Percentiles rank a stretch among this genome's conserved stretches.
Conservation (phyloP, 495 filamentous ascomycete genomes). For the Aspergillus homomorphus region DNA sequence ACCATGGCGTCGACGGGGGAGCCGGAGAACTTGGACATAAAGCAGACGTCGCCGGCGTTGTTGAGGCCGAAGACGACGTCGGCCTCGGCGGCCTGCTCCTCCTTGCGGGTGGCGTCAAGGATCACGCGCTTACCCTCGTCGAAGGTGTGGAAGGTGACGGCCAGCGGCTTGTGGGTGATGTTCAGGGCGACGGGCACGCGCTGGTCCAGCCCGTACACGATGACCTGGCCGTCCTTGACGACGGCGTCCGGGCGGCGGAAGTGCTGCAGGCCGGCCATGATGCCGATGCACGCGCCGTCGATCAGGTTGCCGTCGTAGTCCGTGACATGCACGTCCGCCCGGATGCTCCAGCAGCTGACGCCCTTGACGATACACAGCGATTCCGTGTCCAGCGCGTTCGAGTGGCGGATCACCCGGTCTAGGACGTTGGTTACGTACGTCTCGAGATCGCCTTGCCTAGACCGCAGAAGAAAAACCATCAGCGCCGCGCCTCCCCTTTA, state of each 20-base stretch:
- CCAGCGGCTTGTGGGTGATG: slow-evolving; percentile 85
- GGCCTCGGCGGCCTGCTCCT: slow-evolving; percentile 83
- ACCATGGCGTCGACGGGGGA: slow-evolving; percentile 71
- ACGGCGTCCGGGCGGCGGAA: slow-evolving; percentile 85
- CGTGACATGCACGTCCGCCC: slow-evolving; percentile 85
- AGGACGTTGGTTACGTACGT: slow-evolving; percentile 79
- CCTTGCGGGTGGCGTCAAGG: slow-evolving; percentile 73
- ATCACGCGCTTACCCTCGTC: slow-evolving; percentile 65
- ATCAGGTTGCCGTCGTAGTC: slow-evolving; percentile 86
- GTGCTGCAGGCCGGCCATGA: slow-evolving; percentile 83
- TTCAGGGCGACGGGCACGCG: slow-evolving; percentile 84
- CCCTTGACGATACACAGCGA: slow-evolving; percentile 91
- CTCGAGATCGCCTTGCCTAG: slow-evolving; percentile 71
- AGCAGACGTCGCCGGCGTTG: slow-evolving; percentile 84
- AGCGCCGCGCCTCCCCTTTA: background rate
- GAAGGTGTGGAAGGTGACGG: slow-evolving; percentile 79
- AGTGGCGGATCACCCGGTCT: slow-evolving; percentile 90
- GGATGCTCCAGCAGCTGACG: slow-evolving; percentile 82
- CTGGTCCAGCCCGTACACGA: slow-evolving; percentile 77
- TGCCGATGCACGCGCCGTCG: slow-evolving; percentile 78
- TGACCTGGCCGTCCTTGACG: slow-evolving; percentile 76
- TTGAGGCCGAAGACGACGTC: slow-evolving; percentile 85
- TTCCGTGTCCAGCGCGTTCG: slow-evolving; percentile 87
- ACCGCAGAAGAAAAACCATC: slow-evolving; percentile 3
- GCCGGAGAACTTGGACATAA: slow-evolving; percentile 84